These are phyloP conservation scores for Planoprotostelium fungivorum DNA, from an alignment of 78 protist species.

Conservation along the genomic window DNA sequence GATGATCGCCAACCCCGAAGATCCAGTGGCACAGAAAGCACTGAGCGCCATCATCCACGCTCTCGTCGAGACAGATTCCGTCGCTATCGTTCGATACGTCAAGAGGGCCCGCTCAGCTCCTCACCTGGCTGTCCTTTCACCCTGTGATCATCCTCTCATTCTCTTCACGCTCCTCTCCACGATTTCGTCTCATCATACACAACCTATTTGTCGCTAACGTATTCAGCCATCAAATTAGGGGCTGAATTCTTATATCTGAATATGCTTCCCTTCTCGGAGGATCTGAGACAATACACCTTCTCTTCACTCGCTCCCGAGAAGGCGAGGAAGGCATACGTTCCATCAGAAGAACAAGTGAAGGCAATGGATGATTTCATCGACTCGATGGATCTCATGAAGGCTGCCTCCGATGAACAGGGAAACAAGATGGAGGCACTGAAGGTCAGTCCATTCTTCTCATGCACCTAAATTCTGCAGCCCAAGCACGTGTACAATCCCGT, in stretches of 20 bases:
- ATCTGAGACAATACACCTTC: slow-evolving; percentile 49
- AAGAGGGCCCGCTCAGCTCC: slow-evolving; percentile 30
- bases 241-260: slow-evolving; percentile 29
- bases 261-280: slow-evolving; percentile 51
- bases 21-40: slow-evolving; percentile 22
- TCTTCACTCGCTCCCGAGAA: slow-evolving; percentile 9
- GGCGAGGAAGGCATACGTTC: slow-evolving; percentile 15
- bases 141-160: slow-evolving; percentile 14
- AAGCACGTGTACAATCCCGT: slow-evolving; percentile 59
- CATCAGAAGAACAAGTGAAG: slow-evolving; percentile 13
- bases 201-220: neutral
- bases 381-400: slow-evolving; percentile 52
- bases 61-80: slow-evolving; percentile 43
- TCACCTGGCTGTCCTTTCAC: slow-evolving; percentile 15
- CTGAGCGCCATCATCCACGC: slow-evolving; percentile 44
- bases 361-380: slow-evolving; percentile 44
- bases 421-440: slow-evolving; percentile 18
- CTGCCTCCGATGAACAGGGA: slow-evolving; percentile 32
- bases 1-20: slow-evolving; percentile 42
- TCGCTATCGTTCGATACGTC: slow-evolving; percentile 39
- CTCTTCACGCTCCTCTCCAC: neutral
- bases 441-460: neutral
- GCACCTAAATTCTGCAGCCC: slow-evolving; percentile 20
- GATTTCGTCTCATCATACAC: neutral
- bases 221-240: slow-evolving; percentile 21